Conservation (phyloP, 305 asterid species). For the Fraxinus paxiana region DNA sequence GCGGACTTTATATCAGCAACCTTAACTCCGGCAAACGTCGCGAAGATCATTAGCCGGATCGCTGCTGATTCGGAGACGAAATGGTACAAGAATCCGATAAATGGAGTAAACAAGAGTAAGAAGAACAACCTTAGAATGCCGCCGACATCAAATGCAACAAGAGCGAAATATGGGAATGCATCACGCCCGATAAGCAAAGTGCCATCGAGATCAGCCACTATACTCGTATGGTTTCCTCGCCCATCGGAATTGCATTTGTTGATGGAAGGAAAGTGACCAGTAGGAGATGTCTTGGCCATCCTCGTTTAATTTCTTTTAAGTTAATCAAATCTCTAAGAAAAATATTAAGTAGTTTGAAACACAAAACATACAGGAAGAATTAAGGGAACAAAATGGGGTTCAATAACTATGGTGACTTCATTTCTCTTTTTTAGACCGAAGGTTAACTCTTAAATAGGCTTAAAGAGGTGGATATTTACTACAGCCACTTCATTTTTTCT, state of each 20-base stretch:
- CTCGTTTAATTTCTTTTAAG: not conserved
- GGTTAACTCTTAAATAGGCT: not conserved
- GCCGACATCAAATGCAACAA: slow-evolving; percentile 40
- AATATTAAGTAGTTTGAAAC: not conserved
- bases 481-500: not conserved
- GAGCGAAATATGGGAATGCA: slow-evolving; percentile 38
- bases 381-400: not conserved
- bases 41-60: slow-evolving; percentile 32
- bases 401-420: not conserved
- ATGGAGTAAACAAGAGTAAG: slow-evolving; percentile 31
- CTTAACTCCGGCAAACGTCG: slow-evolving; percentile 35
- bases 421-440: not conserved
- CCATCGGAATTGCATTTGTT: slow-evolving; percentile 13
- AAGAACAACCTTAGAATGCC: slow-evolving; percentile 38
- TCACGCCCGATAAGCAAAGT: slow-evolving; percentile 18
- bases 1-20: slow-evolving; percentile 30
- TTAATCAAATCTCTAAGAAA: not conserved
- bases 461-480: not conserved
- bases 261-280: not conserved
- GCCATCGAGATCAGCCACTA: slow-evolving; percentile 18
- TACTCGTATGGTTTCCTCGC: slow-evolving; percentile 8
- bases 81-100: slow-evolving; percentile 24
- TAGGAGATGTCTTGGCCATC: not conserved
- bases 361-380: not conserved
- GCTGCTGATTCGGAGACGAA: slow-evolving; percentile 38